phyloP scores from a whole-genome alignment of 345 rosid species.

The Citrus glauca region DNA sequence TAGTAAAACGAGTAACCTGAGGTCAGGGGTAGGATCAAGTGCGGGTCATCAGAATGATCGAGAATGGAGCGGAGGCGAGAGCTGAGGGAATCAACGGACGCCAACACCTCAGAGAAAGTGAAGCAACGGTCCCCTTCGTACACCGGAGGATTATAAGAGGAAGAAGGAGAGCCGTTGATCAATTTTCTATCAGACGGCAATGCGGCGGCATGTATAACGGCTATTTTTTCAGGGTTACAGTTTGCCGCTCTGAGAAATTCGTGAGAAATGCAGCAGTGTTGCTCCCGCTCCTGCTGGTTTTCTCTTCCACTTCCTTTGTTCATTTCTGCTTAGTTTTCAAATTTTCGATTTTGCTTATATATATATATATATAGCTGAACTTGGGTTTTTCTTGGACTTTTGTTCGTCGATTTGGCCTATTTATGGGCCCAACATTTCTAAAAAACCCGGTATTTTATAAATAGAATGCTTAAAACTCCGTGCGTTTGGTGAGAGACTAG shows the following conservation, averaged over 20 bases:
- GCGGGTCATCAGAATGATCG: constrained; percentile 34
- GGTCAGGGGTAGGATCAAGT: constrained; percentile 30
- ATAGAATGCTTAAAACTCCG: too few relatives aligned
- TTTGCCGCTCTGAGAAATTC: constrained; percentile 50
- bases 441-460: too few relatives aligned
- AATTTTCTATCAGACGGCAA: constrained; percentile 15
- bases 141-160: constrained; percentile 30
- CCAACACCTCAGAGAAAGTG: constrained; percentile 49
- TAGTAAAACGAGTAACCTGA: constrained; percentile 24
- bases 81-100: constrained; percentile 50
- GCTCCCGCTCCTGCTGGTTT: constrained; percentile 4
- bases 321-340: neutral
- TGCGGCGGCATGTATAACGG: constrained; percentile 49
- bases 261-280: constrained; percentile 69
- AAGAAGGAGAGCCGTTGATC: constrained; percentile 2
- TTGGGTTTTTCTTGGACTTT: neutral
- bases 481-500: too few relatives aligned
- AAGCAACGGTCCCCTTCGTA: constrained; percentile 60
- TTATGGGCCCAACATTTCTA: too few relatives aligned
- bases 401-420: neutral
- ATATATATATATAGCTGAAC: neutral
- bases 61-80: constrained; percentile 53
- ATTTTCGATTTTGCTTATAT: neutral
- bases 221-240: constrained; percentile 40
- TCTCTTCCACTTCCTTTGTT: neutral